phyloP scores from a whole-genome alignment of 2,329 filamentous ascomycete species.

The Grosmannia penicillata region DNA sequence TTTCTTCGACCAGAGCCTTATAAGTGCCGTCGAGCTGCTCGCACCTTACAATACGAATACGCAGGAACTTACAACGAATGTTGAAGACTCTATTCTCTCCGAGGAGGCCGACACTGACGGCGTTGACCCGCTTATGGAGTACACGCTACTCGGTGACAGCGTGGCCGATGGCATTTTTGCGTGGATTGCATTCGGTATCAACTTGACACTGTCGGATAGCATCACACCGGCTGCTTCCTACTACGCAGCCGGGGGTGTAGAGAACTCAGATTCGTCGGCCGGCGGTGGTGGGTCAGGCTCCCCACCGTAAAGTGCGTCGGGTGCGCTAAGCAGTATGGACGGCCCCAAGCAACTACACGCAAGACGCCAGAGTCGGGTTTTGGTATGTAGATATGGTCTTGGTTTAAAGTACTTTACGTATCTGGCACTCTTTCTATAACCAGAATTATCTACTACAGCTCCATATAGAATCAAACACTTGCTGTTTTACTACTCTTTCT shows the following conservation, averaged over 20 bases:
- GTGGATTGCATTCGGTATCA: conserved; percentile 35
- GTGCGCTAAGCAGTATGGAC: no score
- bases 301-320: no score
- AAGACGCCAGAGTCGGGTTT: no score
- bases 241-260: conserved; percentile 7
- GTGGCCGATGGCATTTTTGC: conserved; percentile 32
- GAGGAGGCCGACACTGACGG: conserved; percentile 20
- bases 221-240: conserved; percentile 4
- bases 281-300: not conserved
- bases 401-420: no score
- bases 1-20: conserved; percentile 44
- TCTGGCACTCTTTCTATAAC: no score
- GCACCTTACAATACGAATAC: conserved; percentile 29
- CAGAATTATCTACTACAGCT: no score
- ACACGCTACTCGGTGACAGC: conserved; percentile 37
- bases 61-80: conserved; percentile 29
- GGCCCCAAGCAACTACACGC: no score
- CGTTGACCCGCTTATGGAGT: conserved; percentile 35
- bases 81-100: conserved; percentile 24
- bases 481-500: no score
- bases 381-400: no score
- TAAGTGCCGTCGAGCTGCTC: conserved; percentile 29
- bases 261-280: conserved; percentile 2
- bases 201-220: conserved; percentile 14
- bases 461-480: no score